These are phyloP conservation scores for Aspergillus saccharolyticus DNA, from an alignment of 495 filamentous ascomycete genomes.

Conservation along the genomic window DNA sequence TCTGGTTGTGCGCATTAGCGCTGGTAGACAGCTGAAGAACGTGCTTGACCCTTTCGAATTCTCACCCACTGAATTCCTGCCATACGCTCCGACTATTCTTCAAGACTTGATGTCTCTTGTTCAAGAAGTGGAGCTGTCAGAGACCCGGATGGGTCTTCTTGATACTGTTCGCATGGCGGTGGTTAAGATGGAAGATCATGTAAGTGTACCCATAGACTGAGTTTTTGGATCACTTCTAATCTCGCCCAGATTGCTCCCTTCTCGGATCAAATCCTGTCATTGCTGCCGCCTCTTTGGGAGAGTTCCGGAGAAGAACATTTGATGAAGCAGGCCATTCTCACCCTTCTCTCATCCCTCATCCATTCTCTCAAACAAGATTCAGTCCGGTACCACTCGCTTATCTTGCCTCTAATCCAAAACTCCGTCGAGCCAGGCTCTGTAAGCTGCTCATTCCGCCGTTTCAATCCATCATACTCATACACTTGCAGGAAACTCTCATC, in stretches of 20 bases:
- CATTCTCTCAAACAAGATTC: slow-evolving; percentile 72
- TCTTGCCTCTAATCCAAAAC: slow-evolving; percentile 72
- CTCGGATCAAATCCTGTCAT: slow-evolving; percentile 70
- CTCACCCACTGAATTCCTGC: slow-evolving; percentile 59
- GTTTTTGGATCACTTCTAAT: slow-evolving; percentile 10
- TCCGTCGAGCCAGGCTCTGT: slow-evolving; percentile 75
- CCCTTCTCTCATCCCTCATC: slow-evolving; percentile 72
- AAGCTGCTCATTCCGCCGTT: slow-evolving; percentile 17
- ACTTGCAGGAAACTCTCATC: slow-evolving; percentile 58
- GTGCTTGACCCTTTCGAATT: slow-evolving; percentile 86
- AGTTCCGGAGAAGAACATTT: slow-evolving; percentile 73
- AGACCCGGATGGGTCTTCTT: slow-evolving; percentile 81
- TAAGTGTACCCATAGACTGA: slow-evolving; percentile 32
- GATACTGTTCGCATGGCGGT: slow-evolving; percentile 79
- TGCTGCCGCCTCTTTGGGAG: slow-evolving; percentile 83
- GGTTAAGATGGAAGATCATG: slow-evolving; percentile 67
- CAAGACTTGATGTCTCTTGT: slow-evolving; percentile 67
- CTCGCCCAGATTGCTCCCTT: slow-evolving; percentile 55
- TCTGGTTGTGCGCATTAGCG: slow-evolving; percentile 84
- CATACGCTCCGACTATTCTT: slow-evolving; percentile 67
- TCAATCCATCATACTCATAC: slow-evolving; percentile 13
- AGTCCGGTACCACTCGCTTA: slow-evolving; percentile 61
- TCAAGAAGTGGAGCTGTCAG: slow-evolving; percentile 72
- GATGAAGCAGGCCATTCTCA: slow-evolving; percentile 89
- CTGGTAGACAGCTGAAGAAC: slow-evolving; percentile 73